These are phyloP conservation scores for Chalciporus pseudorubinellus DNA, from an alignment of 768 basidiomycete genomes.

Conservation along the genomic window DNA sequence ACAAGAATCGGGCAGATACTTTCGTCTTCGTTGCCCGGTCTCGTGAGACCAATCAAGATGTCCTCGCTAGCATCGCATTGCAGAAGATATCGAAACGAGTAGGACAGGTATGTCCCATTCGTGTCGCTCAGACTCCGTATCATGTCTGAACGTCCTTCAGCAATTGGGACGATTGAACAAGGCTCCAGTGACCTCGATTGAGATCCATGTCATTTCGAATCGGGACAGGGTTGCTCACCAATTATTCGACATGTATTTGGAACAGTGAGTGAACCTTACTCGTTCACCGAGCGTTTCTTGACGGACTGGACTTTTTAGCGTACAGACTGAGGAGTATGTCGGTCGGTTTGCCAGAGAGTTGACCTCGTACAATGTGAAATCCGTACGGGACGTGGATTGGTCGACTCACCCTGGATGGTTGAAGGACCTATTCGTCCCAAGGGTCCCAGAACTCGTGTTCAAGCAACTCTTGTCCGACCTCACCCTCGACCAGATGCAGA, in stretches of 20 bases:
- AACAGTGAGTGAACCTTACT: conserved; percentile 46
- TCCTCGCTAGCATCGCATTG: conserved; percentile 58
- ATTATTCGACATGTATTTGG: conserved; percentile 65
- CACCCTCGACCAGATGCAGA: conserved; percentile 16
- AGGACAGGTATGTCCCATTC: conserved; percentile 44
- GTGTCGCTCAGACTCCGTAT: not conserved
- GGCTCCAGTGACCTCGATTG: conserved; percentile 49
- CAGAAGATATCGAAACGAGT: conserved; percentile 57
- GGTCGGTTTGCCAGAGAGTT: conserved; percentile 46
- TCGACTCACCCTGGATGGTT: conserved; percentile 32
- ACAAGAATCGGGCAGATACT: conserved; percentile 49
- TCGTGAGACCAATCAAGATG: conserved; percentile 42
- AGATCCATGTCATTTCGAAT: conserved; percentile 69
- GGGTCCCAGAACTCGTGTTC: conserved; percentile 14
- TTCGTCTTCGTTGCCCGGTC: conserved; percentile 58
- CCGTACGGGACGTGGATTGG: conserved; percentile 42
- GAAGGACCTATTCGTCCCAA: conserved; percentile 33
- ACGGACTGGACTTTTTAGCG: conserved; percentile 27
- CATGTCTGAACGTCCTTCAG: conserved; percentile 28
- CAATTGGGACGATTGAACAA: conserved; percentile 60
- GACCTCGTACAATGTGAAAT: conserved; percentile 41
- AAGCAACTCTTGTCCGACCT: conserved; percentile 23
- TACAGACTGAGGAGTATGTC: conserved; percentile 47
- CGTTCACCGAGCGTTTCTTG: not conserved
- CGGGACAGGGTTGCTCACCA: conserved; percentile 64